A percentile compares a stretch with the other conserved stretches of the same genome.
Evolutionary conservation across 495 filamentous ascomycete genomes (phyloP).

Genomic region (Penicillium alfredii): DNA sequence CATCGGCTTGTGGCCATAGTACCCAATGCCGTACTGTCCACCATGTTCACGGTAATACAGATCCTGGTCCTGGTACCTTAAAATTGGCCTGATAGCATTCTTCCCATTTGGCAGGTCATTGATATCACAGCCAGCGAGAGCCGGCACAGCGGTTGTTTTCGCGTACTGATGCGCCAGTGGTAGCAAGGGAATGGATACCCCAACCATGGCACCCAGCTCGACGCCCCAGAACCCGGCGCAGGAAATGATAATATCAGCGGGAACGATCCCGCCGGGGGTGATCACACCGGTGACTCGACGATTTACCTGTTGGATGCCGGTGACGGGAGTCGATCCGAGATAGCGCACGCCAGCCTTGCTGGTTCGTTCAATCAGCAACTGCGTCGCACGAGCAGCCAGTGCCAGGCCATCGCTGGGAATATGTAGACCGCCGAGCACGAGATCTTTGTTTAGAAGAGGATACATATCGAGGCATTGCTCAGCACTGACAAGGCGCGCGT

Average conservation of each 20-base stretch:
- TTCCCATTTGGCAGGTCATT: conserved; percentile 30
- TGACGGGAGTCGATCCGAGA: conserved; percentile 40
- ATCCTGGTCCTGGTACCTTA: conserved; percentile 48
- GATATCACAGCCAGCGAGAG: conserved; percentile 23
- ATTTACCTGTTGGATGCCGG: conserved; percentile 31
- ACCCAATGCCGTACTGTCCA: conserved; percentile 47
- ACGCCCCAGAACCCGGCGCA: conserved; percentile 53
- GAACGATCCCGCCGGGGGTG: conserved; percentile 32
- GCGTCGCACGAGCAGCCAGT: conserved; percentile 43
- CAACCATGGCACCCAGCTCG: conserved; percentile 46
- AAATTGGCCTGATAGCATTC: conserved; percentile 41
- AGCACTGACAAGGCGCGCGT: conserved; percentile 33
- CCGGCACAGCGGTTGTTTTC: conserved; percentile 39
- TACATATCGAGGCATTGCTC: conserved; percentile 41
- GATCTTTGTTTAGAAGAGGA: conserved; percentile 37
- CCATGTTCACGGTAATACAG: conserved; percentile 51
- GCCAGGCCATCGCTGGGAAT: conserved; percentile 48
- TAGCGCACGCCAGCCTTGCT: conserved; percentile 43
- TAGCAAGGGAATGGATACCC: conserved; percentile 41
- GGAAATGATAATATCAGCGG: conserved; percentile 44
- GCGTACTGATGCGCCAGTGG: conserved; percentile 49
- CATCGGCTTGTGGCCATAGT: conserved; percentile 49
- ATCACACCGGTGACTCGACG: conserved; percentile 40
- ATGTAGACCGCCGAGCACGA: conserved; percentile 43
- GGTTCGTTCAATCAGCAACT: conserved; percentile 44